Base-by-base conservation (phyloP, 2,329 filamentous ascomycete genomes). In the Xylaria sp. region DNA sequence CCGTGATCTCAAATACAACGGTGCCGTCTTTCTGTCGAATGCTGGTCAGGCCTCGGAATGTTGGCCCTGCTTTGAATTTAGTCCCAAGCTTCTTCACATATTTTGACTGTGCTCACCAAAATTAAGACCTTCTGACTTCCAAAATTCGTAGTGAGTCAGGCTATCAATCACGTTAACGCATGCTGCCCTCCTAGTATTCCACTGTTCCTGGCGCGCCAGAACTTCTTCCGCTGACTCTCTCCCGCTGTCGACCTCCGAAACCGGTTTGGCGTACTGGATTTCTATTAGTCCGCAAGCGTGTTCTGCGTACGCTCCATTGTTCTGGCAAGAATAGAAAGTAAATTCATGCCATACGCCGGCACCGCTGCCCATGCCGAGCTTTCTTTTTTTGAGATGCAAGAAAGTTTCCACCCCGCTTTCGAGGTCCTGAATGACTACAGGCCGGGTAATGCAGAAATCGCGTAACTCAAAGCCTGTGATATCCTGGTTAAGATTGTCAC, bases 401-500 rank as follows among this genome's bases (percentile, higher is more conserved):
- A 53, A 61, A 5, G 57, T 53, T 33, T 61, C 58, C 4, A 61
- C 27, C 1, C 58, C 58, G 17, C 4, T 44, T 1, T 61, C 58
- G 27, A 42, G 47, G 6, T 61, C 58, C 22, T 39, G 47, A 33
- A 61, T 53, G 5, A 61, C 17, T 11, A 61, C 25, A 9, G 58
- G 58, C 9, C 58, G 58, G n/a, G 17, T 61, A 15, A 61, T 61
- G 25, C 58, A 61, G 47, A 61, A 61, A 33, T 61, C 58, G n/a
- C 58, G 58, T 33, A 61, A n/a, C 27, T 61, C 47, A 31, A 53
- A 61, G 27, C 58, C 47, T 44, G 6, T 27, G 38, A 61, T 51
- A 22, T 61, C 58, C 5, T 15, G 45, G 36, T 20, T 61, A 17
- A 61, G 58, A 38, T 45, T 61, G 17, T 61, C 58, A 53, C 47